Evolutionary conservation across 1,284 basidiomycete genomes (phyloP).

Genomic region (Ceratorhiza oryzae-sativae): DNA sequence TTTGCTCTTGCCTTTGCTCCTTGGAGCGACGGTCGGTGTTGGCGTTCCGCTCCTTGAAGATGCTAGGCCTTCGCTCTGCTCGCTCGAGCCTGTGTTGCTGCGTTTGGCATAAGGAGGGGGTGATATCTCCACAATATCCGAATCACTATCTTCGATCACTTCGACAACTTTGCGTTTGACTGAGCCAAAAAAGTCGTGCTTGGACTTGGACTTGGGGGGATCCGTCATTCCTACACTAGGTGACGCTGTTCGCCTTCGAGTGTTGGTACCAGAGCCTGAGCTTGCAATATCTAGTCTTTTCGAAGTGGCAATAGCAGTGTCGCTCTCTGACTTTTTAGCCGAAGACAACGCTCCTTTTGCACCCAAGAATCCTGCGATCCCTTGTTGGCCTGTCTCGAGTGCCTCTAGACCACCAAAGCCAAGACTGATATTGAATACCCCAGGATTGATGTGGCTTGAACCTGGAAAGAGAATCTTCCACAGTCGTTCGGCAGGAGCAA

Average conservation of each 20-base stretch:
- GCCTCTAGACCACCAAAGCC: conserved; percentile 85
- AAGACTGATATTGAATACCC: conserved; percentile 77
- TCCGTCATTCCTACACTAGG: background rate
- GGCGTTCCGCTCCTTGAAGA: conserved; percentile 16
- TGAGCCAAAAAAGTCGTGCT: conserved; percentile 42
- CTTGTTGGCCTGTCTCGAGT: conserved; percentile 81
- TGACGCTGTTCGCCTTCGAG: conserved; percentile 19
- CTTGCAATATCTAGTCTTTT: conserved; percentile 12
- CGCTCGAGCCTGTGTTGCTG: conserved; percentile 11
- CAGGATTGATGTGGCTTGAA: conserved; percentile 54
- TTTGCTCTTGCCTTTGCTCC: conserved; percentile 56
- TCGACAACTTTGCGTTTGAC: conserved; percentile 46
- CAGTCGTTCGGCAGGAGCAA: conserved; percentile 79
- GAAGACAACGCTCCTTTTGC: conserved; percentile 45
- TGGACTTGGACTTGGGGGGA: conserved; percentile 46
- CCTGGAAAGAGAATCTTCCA: conserved; percentile 82
- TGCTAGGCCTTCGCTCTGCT: background rate
- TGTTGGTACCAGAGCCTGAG: conserved; percentile 20
- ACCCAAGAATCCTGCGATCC: conserved; percentile 84
- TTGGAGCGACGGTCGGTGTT: background rate
- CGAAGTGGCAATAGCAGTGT: background rate
- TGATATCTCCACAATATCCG: conserved; percentile 32
- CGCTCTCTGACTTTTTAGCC: background rate
- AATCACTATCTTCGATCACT: conserved; percentile 42
- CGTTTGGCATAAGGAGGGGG: conserved; percentile 13